A percentile compares a stretch with the other conserved stretches of the same genome.
Evolutionary conservation across 768 basidiomycete genomes (phyloP).

Genomic region (Floccularia luteovirens): DNA sequence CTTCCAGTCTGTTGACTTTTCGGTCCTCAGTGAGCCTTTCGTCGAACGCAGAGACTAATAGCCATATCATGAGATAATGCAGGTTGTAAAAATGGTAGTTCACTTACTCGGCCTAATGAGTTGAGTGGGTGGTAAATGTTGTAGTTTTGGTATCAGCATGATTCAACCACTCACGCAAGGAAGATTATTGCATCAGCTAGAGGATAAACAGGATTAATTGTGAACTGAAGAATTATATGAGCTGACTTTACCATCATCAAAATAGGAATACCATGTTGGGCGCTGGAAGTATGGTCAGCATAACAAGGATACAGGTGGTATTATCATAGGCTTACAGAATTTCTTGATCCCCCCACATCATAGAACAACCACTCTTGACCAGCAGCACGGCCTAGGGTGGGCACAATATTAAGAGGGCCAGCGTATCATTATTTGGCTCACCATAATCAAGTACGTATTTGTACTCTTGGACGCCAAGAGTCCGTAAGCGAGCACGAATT

Average conservation of each 20-base stretch:
- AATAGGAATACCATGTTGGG: neutral
- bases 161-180: constrained; percentile 43
- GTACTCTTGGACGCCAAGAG: neutral
- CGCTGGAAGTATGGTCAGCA: neutral
- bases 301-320: neutral
- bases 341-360: neutral
- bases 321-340: neutral
- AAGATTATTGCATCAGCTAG: constrained; percentile 78
- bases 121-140: too few relatives aligned
- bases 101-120: constrained; percentile 34
- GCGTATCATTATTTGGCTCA: too few relatives aligned
- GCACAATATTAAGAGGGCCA: too few relatives aligned
- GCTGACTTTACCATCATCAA: neutral
- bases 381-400: neutral
- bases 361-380: neutral
- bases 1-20: neutral
- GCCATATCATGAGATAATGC: neutral
- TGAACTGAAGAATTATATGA: neutral
- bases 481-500: neutral
- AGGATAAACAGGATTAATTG: constrained; percentile 1
- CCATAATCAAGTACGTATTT: too few relatives aligned
- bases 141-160: neutral
- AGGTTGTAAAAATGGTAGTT: neutral
- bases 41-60: neutral
- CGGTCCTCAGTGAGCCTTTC: neutral